Conservation (phyloP, 139 green algal species). For the Bryopsis sp. region DNA sequence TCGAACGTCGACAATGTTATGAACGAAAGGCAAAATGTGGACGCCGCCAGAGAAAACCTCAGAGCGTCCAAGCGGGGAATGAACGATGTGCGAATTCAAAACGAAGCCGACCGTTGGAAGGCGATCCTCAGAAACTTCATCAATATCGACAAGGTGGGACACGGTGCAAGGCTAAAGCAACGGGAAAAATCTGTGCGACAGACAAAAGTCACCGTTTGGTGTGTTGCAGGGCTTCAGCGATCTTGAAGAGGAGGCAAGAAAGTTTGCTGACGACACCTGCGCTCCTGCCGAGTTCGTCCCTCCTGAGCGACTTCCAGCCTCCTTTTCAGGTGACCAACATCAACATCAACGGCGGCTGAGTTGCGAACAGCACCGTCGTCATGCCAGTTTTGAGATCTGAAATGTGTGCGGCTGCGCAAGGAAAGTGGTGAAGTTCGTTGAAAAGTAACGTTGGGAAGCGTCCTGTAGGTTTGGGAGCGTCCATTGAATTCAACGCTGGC, state of each 20-base stretch:
- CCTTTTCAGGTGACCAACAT: too few species aligned
- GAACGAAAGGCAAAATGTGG: neutral
- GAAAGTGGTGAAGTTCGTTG: neutral
- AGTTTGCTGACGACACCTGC: neutral
- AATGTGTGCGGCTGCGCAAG: neutral
- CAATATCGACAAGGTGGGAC: too few species aligned
- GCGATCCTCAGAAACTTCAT: too few species aligned
- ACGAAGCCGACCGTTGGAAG: neutral
- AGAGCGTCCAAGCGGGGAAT: too few species aligned
- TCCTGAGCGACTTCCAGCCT: neutral
- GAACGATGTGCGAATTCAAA: too few species aligned
- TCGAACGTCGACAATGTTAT: constrained; percentile 8
- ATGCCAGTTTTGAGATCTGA: neutral
- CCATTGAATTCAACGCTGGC: neutral
- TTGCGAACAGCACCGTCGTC: neutral
- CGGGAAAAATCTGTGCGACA: too few species aligned
- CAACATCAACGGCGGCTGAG: constrained; percentile 1
- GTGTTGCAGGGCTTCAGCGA: neutral
- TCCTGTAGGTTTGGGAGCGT: neutral
- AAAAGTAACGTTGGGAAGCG: too few species aligned
- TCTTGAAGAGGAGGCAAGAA: neutral
- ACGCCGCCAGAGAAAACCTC: constrained; percentile 1
- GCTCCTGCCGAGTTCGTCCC: constrained; percentile 9
- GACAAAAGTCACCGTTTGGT: too few species aligned
- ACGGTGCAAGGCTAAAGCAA: too few species aligned